Evolutionary conservation across 495 filamentous ascomycete genomes (phyloP), one percentile per base, ranked within the genome.

Genomic region (Penicillium ucsense): DNA sequence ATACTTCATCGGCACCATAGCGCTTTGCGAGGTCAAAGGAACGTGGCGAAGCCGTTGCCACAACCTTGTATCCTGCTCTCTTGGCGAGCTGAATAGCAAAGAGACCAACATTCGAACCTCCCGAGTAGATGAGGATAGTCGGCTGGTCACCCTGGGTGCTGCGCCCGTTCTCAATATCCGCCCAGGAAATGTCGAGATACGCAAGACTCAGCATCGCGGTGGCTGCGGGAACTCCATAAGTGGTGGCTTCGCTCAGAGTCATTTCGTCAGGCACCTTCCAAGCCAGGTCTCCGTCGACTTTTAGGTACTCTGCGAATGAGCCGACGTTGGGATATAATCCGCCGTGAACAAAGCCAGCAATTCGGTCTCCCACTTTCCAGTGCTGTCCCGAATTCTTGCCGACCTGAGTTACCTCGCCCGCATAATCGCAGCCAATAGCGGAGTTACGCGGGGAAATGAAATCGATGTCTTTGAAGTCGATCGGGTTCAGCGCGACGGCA

Each of bases 351-450:
- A 50, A 40, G 30, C 59, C 59, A 2, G 53, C 56, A 2, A 60
- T 37, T 8, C 47, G 35, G 27, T 62, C 61, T 4, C 57, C 59
- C n/a, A 64, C 55, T 70, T 39, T 81, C 70, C 63, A 49, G 11
- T 12, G 12, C n/a, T 31, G 38, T 6, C 34, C 12, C 1, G 30
- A 38, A 1, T 42, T 43, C 27, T 27, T 6, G n/a, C 43, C 53
- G 34, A 80, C 63, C 42, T 63, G 55, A 28, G 67, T 70, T 30
- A 82, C 69, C 0, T 62, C 57, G 27, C 78, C 78, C 4, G 75
- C 59, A 55, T 68, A 78, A 51, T 81, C 78, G 49, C 75, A 73
- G 50, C 79, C 79, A n/a, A 70, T 64, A 29, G 73, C 68, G 33
- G 58, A 45, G n/a, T 61, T 60, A 2, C 35, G 45, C 3, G 57